These are phyloP conservation scores for Penicillium sp. DNA, from an alignment of 2,329 filamentous ascomycete species.

Conservation along the genomic window DNA sequence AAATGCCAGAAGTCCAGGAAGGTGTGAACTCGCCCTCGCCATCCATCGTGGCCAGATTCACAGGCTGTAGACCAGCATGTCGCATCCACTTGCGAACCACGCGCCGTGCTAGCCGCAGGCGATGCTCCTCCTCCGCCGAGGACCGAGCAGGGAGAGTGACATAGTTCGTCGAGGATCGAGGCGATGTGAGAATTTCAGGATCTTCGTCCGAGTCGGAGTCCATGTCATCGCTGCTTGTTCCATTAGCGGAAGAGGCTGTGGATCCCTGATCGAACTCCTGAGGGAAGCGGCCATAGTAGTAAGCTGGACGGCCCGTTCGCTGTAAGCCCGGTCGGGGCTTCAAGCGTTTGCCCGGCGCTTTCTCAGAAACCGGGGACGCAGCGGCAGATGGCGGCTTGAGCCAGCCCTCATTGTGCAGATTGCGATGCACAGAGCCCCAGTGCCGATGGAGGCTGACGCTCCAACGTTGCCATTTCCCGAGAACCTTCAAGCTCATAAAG, in stretches of 20 bases:
- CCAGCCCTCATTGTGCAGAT: slow-evolving; percentile 53
- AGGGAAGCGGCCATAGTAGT: slow-evolving; percentile 33
- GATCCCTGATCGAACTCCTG: slow-evolving; percentile 13
- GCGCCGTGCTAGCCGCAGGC: slow-evolving; percentile 62
- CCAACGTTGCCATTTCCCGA: slow-evolving; percentile 74
- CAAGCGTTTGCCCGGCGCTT: slow-evolving; percentile 16
- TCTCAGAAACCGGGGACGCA: slow-evolving; percentile 26
- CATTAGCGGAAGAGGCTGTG: not conserved
- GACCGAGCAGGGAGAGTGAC: slow-evolving; percentile 37
- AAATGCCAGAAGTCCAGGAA: slow-evolving; percentile 76
- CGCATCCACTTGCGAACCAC: slow-evolving; percentile 70
- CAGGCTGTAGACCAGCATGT: slow-evolving; percentile 57
- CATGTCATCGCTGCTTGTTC: slow-evolving; percentile 32
- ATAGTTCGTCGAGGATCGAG: slow-evolving; percentile 33
- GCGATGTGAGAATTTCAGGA: slow-evolving; percentile 37
- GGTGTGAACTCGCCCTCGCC: slow-evolving; percentile 56
- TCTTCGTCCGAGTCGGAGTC: slow-evolving; percentile 44
- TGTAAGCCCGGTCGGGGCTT: slow-evolving; percentile 18
- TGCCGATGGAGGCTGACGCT: slow-evolving; percentile 58
- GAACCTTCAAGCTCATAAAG: slow-evolving; percentile 77
- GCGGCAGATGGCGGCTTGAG: slow-evolving; percentile 42
- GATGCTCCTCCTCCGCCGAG: slow-evolving; percentile 49
- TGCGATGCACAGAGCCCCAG: slow-evolving; percentile 63
- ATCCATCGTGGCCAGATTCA: slow-evolving; percentile 47
- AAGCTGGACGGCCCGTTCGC: slow-evolving; percentile 20